Evolutionary conservation across 2,329 filamentous ascomycete species (phyloP), one percentile per base, ranked within the genome.

Genomic region (Sclerotinia spermophila): DNA sequence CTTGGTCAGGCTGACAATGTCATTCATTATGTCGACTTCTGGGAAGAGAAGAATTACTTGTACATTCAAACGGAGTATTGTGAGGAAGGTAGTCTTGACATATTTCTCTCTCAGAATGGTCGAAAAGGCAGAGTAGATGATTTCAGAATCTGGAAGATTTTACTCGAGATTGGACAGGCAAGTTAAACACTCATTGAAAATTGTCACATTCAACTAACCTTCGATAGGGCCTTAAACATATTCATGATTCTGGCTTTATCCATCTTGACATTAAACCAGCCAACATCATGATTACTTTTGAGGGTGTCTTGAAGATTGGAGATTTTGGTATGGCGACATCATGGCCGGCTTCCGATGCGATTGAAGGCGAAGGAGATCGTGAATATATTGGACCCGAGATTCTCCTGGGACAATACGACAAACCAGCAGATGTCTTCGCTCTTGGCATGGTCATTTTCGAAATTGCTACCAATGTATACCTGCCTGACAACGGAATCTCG

Each of bases 1-100:
- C 83, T 99, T 56, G 88, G 87, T 67, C 89, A 92, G 71, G 90
- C 91, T 69, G 93, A 97, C 77, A 94, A 99, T 80, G 87, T 98
- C 68, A 85, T 99, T 67, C 89, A 92, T 73, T 92, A 95, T 75
- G 85, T 94, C 69, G 90, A 96, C 76, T 90, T 90, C 79, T 99
- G 96, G 96, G 95, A 97, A 81, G 86, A 91, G 72, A 89, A 92
- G 75, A 87, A 87, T 70, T 90, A 95, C 78, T 86, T 99, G 15
- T 99, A 97, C 82, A 98, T 99, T 72, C 95, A 98, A 82, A 98
- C 95, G 0, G 96, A 99, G 79, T 98, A 90, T 79, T 99, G 96
- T 78, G 94, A 97, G 79, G 93, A 97, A 79, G 96, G 96, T 24
- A 97, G 93, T 72, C 83, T 99, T 58, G 92, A 96, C 79, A 86